phyloP scores from a whole-genome alignment of 1,139 yeast species.

The Suhomyces bribrorum region DNA sequence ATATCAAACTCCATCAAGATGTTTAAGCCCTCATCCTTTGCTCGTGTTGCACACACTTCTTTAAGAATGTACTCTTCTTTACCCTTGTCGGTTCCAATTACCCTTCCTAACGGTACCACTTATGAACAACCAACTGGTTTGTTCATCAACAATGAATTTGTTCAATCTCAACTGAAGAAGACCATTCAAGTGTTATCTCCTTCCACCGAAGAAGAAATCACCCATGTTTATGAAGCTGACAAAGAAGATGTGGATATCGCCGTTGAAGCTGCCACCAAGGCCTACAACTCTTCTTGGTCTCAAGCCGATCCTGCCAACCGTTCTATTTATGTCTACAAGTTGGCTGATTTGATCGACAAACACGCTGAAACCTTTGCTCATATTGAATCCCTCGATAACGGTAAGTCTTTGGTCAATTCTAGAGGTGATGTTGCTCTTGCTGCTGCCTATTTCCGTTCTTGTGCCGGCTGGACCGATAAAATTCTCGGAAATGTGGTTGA shows the following conservation, averaged over 20 bases:
- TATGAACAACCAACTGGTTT: slow-evolving; percentile 36
- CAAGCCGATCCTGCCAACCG: slow-evolving; percentile 28
- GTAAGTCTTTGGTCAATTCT: slow-evolving; percentile 20
- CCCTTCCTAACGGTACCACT: slow-evolving; percentile 60
- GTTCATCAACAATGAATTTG: slow-evolving; percentile 23
- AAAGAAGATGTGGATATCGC: slow-evolving; percentile 20
- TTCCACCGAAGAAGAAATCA: slow-evolving; percentile 21
- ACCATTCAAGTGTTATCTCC: slow-evolving; percentile 20
- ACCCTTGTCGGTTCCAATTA: slow-evolving; percentile 51
- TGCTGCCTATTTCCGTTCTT: slow-evolving; percentile 25
- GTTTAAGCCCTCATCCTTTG: slow-evolving; percentile 3
- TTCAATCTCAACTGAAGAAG: slow-evolving; percentile 16
- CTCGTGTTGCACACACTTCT: slow-evolving; percentile 10
- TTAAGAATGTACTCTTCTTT: slow-evolving; percentile 19
- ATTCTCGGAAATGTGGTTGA: slow-evolving; percentile 25
- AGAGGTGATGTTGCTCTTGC: slow-evolving; percentile 19
- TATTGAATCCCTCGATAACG: slow-evolving; percentile 23
- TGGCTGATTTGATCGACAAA: slow-evolving; percentile 22
- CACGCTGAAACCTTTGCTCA: slow-evolving; percentile 20
- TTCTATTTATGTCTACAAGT: slow-evolving; percentile 14
- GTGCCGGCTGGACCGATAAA: slow-evolving; percentile 33
- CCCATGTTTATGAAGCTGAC: slow-evolving; percentile 20
- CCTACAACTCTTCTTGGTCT: slow-evolving; percentile 36
- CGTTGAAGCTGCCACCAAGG: slow-evolving; percentile 19
- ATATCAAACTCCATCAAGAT: neutral